Base-by-base conservation (phyloP, 257 asterid species). In the Nicotiana undulata region DNA sequence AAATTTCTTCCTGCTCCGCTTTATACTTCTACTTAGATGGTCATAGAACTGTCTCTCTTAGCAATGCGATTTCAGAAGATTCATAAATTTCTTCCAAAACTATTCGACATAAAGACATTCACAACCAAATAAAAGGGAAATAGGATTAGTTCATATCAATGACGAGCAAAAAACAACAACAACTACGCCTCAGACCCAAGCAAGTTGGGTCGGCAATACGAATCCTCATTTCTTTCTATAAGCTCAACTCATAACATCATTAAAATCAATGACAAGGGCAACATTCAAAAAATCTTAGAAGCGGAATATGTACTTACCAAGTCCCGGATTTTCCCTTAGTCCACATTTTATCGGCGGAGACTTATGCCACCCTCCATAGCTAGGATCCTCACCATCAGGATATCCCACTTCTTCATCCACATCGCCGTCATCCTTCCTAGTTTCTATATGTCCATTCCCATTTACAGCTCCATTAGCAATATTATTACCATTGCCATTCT, bases 241-340 rank as follows among this genome's bases (percentile, higher is more conserved):
- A 40, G 49, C 49, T 40, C 49, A 40, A 40, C 49, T 40, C 49
- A 9, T 40, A 40, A 1, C 49, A 40, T 40, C 49, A 40, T 40
- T 2, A 8, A 59, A 59, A 37, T 52, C 59, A 59, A 32, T 11
- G 10, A n/a, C 66, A 81, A 75, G 67, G 12, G 37, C 34, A 61
- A 5, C 40, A 49, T 0, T 49, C 28, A 24, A 74, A 74, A 37
- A 74, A 49, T 46, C 63, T 8, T 26, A 49, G 3, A 74, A 49
- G 40, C 63, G 49, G 24, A 74, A 74, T 24, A 24, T 2, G 6
- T 74, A 88, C 97, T 80, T 64, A 95, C 99, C 97, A 75, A 88
- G 90, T 70, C 98, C 97, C 7, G 98, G 99, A 88, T 89, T 90
- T 63, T 96, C 99, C 82, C 88, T 85, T 83, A 92, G 75, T 46